Evolutionary conservation across 1,284 basidiomycete species (phyloP).

Genomic region (Cerrena zonata): DNA sequence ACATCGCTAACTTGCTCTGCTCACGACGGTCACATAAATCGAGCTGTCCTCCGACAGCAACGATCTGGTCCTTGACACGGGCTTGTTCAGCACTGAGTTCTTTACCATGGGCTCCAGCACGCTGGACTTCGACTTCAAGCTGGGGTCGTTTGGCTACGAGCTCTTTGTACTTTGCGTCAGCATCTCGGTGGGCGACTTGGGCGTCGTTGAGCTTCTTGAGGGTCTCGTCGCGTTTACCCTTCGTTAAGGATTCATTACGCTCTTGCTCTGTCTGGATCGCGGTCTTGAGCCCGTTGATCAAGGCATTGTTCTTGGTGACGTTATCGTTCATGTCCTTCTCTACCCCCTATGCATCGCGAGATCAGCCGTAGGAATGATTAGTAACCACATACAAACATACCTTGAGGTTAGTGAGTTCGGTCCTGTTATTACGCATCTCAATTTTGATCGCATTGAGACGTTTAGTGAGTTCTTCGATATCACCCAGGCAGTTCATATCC

Average conservation of each 20-base stretch:
- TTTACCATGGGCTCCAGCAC: conserved; percentile 28
- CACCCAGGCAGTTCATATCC: conserved; percentile 44
- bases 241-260: conserved; percentile 51
- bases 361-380: background rate
- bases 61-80: conserved; percentile 34
- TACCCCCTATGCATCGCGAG: background rate
- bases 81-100: conserved; percentile 30
- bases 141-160: conserved; percentile 33
- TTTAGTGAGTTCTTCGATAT: conserved; percentile 46
- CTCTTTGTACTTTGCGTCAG: conserved; percentile 24
- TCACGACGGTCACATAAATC: conserved; percentile 40
- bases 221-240: conserved; percentile 55
- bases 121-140: conserved; percentile 21
- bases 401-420: background rate
- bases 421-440: conserved; percentile 4
- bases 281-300: conserved; percentile 45
- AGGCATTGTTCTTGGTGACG: conserved; percentile 33
- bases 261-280: conserved; percentile 54
- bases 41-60: conserved; percentile 43
- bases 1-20: conserved; percentile 53
- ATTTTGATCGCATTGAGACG: conserved; percentile 43
- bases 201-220: conserved; percentile 45
- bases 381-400: conserved; percentile 1
- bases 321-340: conserved; percentile 38
- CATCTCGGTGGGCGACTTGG: conserved; percentile 20